Evolutionary conservation across 2,329 filamentous ascomycete genomes (phyloP), one percentile per base, ranked within the genome.

Genomic region (Xylariaceae sp.): DNA sequence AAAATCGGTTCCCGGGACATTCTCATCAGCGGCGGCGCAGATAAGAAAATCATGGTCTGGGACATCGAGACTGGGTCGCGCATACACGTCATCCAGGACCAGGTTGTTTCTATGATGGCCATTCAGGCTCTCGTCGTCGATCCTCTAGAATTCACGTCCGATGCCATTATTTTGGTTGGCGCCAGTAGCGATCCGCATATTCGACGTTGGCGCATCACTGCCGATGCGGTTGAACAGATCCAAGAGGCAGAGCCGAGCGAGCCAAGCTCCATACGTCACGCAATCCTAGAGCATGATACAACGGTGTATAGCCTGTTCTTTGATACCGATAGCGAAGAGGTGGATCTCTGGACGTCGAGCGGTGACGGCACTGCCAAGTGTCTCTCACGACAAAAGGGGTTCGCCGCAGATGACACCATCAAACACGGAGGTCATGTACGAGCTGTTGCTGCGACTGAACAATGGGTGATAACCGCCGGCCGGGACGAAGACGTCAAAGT

Each of bases 401-500:
- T 90, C 78, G 80, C 80, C 45, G 73, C 81, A 3, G 89, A 92
- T 56, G 86, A 91, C 52, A 80, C 74, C 1, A 81, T 95, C 57
- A 72, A 78, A 52, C 94, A 99, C 68, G 89, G 91, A 1, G 91
- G 95, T 69, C 96, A 95, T 68, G 91, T 97, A 32, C 84, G 90
- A 56, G 89, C 91, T 54, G 81, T 97, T 27, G 83, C 85, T 6
- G 79, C 92, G 41, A 84, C 83, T 1, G 86, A 87, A 3, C 80
- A 85, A 26, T 92, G 89, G 85, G 83, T 94, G 9, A 73, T 95
- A 42, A 96, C 94, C 1, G 91, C 88, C 1, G 95, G 94, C 54
- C 80, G 94, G 62, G 90, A 96, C 66, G 94, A 99, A 72, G 84
- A 96, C 64, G 79, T 99, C 55, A 88, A 95, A 64, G 80, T 97